A percentile compares a stretch with the other conserved stretches of the same genome.
These are phyloP conservation scores for Cicer yamashitae DNA, from an alignment of 306 rosid genomes.

Conservation along the genomic window DNA sequence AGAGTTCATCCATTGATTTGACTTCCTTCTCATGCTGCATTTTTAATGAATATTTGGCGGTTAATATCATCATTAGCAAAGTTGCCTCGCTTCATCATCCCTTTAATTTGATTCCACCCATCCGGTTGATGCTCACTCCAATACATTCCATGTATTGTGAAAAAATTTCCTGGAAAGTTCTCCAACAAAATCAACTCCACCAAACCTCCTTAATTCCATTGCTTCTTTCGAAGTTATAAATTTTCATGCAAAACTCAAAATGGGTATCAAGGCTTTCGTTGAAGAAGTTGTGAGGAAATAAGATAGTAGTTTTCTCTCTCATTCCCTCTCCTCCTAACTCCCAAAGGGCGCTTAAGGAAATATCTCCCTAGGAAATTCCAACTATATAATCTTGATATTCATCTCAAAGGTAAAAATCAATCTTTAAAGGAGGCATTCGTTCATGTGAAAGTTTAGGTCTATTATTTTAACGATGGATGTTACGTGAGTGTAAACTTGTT, in stretches of 20 bases:
- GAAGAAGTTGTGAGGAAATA: neutral
- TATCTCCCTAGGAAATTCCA: conserved; percentile 1
- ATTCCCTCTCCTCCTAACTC: too few relatives aligned
- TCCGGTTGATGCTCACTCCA: neutral
- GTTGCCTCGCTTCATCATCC: conserved; percentile 13
- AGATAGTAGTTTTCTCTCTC: too few relatives aligned
- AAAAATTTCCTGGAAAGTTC: neutral
- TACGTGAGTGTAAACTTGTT: conserved; percentile 12
- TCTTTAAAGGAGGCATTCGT: conserved; percentile 32
- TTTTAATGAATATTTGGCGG: conserved; percentile 15
- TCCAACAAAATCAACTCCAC: conserved; percentile 2
- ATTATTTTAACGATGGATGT: neutral
- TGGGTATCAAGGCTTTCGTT: conserved; percentile 24
- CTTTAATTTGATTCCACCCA: neutral
- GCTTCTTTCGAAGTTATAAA: neutral
- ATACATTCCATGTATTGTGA: neutral
- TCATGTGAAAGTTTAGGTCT: conserved; percentile 44
- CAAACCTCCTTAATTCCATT: neutral
- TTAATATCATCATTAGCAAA: conserved; percentile 9
- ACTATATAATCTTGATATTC: conserved; percentile 21
- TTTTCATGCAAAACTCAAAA: neutral
- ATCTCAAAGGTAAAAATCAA: conserved; percentile 23
- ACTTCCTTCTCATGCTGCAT: conserved; percentile 8
- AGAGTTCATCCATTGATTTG: conserved; percentile 24
- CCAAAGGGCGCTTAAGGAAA: conserved; percentile 3